Percentiles rank a stretch among this genome's conserved stretches.
phyloP scores from a whole-genome alignment of 495 filamentous ascomycete genomes.

The Xylona heveae region DNA sequence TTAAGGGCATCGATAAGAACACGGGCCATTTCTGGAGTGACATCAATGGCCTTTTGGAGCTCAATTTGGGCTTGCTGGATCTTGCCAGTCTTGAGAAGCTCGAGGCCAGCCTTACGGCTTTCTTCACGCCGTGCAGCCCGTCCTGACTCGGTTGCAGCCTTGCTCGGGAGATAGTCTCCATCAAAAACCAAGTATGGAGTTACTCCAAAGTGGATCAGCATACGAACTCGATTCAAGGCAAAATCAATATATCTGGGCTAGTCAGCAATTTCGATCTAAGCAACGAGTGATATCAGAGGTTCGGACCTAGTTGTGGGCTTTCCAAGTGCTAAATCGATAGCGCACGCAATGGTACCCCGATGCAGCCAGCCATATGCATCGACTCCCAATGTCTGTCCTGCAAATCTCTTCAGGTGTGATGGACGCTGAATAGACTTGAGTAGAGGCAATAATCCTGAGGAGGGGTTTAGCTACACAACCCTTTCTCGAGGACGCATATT shows the following conservation, averaged over 20 bases:
- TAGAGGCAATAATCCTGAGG: slow-evolving; percentile 61
- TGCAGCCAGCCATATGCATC: slow-evolving; percentile 99
- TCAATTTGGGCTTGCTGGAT: slow-evolving; percentile 62
- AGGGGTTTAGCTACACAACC: slow-evolving; percentile 4
- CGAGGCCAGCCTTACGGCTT: slow-evolving; percentile 49
- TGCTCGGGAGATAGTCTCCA: slow-evolving; percentile 87
- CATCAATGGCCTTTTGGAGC: slow-evolving; percentile 88
- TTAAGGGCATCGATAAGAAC: slow-evolving; percentile 84
- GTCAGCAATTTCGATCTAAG: neutral
- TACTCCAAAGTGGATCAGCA: slow-evolving; percentile 84
- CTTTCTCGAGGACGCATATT: neutral
- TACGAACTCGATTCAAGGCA: slow-evolving; percentile 70
- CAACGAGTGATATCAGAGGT: neutral
- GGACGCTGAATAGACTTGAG: slow-evolving; percentile 92
- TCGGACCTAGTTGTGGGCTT: slow-evolving; percentile 66
- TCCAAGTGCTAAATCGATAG: slow-evolving; percentile 73
- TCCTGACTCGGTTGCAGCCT: slow-evolving; percentile 70
- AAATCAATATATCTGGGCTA: slow-evolving; percentile 65
- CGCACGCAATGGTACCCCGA: slow-evolving; percentile 75
- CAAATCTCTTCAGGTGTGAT: slow-evolving; percentile 66
- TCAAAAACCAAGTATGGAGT: slow-evolving; percentile 90
- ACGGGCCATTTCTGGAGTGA: slow-evolving; percentile 88
- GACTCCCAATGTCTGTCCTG: slow-evolving; percentile 72
- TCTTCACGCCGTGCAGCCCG: slow-evolving; percentile 48
- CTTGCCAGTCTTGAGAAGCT: slow-evolving; percentile 60